Evolutionary conservation across 140 eudicot genomes (phyloP), one percentile per base, ranked within the genome.

Genomic region (Senecio squalidus): DNA sequence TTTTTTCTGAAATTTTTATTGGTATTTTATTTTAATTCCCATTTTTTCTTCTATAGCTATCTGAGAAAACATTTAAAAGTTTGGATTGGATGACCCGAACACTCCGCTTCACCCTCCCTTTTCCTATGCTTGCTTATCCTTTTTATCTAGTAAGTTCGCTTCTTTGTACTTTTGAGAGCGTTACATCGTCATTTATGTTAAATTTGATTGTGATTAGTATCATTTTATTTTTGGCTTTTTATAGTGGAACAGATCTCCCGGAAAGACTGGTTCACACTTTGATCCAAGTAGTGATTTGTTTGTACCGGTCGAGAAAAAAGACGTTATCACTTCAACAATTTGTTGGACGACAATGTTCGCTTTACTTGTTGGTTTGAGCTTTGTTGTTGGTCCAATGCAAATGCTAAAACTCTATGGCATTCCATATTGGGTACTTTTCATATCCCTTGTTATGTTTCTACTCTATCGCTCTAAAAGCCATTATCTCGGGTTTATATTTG

Each of bases 121-220:
- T 83, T 68, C 91, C 91, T 67, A 64, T 83, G 86, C 78, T 83
- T 66, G 91, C 91, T 56, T 83, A 79, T 50, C 91, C 91, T 4
- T 67, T 83, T 73, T 83, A 83, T 64, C 68, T 83, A 41, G 91
- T 83, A 67, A 83, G 76, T 46, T 52, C 41, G 0, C 31, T 47
- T 29, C 45, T 59, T 60, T 44, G 4, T 63, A 29, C 48, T 49
- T 45, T 21, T 48, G 30, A 48, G 28, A 48, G 22, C n/a, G n/a
- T n/a, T n/a, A n/a, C n/a, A 44, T 44, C 22, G 16, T 43, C 44
- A 28, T 45, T 62, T 45, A 13, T 61, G 44, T 40, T 38, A 26
- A 10, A 11, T 43, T 16, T 41, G 41, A 60, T 55, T 58, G 34
- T 58, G 61, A 40, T 33, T 26, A 43, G 49, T 36, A 20, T 48